Evolutionary conservation across 148 eudicot species (phyloP), one percentile per base, ranked within the genome.

Genomic region (Linanthus parryae): DNA sequence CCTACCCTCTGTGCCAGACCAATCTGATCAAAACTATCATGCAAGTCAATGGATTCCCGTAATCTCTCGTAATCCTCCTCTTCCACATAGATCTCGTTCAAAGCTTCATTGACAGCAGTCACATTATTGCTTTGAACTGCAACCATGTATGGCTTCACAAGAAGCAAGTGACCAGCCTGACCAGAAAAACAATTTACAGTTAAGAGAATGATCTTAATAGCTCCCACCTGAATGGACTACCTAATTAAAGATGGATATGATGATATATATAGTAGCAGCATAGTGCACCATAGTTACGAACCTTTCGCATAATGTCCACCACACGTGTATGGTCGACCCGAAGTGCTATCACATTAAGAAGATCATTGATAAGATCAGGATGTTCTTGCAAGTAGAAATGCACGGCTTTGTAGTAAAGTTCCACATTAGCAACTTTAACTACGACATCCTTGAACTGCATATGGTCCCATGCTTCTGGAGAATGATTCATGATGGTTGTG

Each of bases 391-490:
- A 73, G 80, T 90, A 90, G 73, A 90, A 90, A 75, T 90, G 84
- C 37, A 86, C 97, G 19, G 97, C 95, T 69, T 90, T 90, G 69
- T 90, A 90, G 66, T 90, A 90, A 14, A 86, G 85, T 73, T 90
- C 97, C 59, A 92, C 98, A 54, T 87, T 92, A 34, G 98, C 98
- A 70, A 92, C 98, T 80, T 92, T 92, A 44, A 75, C 98, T 23
- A 75, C 65, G 23, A 92, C 81, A 69, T 92, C 98, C 68, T 92
- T 92, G 65, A 92, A 92, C 59, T 92, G 98, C 98, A 92, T 92
- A 66, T 92, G 98, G 57, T 92, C 98, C 98, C 98, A 92, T 20
- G 98, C 98, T 66, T 87, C 96, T 39, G 98, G 94, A 40, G 98
- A 91, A 71, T 91, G 98, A 69, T 91, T 91, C 98, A 91, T 91